phyloP scores from a whole-genome alignment of 352 stramenopile genomes.

The Thraustotheca clavata region DNA sequence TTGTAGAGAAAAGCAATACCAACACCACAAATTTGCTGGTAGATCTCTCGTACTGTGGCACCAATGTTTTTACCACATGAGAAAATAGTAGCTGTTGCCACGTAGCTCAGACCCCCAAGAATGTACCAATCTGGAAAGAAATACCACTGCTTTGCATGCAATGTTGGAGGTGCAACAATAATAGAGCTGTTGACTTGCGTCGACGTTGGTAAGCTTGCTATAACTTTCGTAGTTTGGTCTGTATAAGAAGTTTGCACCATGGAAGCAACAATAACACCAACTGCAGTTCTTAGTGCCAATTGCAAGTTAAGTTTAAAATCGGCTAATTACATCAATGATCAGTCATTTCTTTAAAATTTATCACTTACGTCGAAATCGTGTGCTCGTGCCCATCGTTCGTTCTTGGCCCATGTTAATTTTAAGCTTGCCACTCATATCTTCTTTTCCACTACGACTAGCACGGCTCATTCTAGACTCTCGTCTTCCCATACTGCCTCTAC shows the following conservation, averaged over 20 bases:
- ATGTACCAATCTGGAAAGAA: slow-evolving; percentile 66
- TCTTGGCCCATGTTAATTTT: slow-evolving; percentile 19
- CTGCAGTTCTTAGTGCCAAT: slow-evolving; percentile 49
- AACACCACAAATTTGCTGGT: slow-evolving; percentile 74
- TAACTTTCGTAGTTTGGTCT: not conserved
- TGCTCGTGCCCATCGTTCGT: not conserved
- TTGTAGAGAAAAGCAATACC: slow-evolving; percentile 74
- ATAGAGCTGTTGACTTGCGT: not conserved
- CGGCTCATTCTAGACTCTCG: not conserved
- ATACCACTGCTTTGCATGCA: slow-evolving; percentile 56
- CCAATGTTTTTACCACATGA: slow-evolving; percentile 61
- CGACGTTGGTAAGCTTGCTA: not conserved
- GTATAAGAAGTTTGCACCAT: slow-evolving; percentile 40
- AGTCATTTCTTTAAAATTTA: not conserved
- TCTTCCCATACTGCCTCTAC: not conserved
- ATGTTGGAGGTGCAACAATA: slow-evolving; percentile 19
- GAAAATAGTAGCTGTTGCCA: slow-evolving; percentile 67
- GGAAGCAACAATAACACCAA: slow-evolving; percentile 58
- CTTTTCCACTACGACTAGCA: not conserved
- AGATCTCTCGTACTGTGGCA: slow-evolving; percentile 55
- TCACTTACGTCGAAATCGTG: slow-evolving; percentile 2
- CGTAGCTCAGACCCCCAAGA: slow-evolving; percentile 62
- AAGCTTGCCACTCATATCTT: not conserved
- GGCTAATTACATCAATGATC: not conserved
- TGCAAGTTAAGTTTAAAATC: slow-evolving; percentile 20